Base-by-base conservation (phyloP, 2,329 filamentous ascomycete genomes). In the Phialemoniopsis sp. region DNA sequence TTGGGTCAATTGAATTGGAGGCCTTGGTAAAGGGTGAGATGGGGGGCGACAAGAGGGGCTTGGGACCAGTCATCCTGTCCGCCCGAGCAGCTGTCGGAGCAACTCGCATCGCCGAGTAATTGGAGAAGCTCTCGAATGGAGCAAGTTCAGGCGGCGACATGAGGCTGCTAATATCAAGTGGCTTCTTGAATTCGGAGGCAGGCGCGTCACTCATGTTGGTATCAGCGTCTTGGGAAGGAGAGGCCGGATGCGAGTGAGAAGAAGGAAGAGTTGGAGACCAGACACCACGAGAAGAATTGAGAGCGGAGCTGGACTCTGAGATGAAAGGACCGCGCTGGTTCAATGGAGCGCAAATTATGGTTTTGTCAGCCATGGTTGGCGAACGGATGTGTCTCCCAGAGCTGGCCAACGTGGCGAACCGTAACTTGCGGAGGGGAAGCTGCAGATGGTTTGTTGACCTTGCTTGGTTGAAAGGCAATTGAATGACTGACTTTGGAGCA, bases 101-200 rank as follows among this genome's bases (percentile, higher is more conserved):
- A n/a, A 42, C 21, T 26, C 21, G 21, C 45, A 38, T 46, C 42
- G 34, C 50, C 58, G 21, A 26, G 21, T 26, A 26, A 26, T 26
- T 26, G 21, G 21, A 26, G 55, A 80, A 82, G 49, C 59, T 76
- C 46, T 82, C 77, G 30, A 66, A 59, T 36, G 66, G 68, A 28
- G 67, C 55, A n/a, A 65, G 64, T 29, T 81, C 78, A 16, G 78
- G 78, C 26, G 79, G 79, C 16, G 79, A 82, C 71, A 82, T 80
- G 42, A 82, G 62, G 44, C 65, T 80, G 62, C 57, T 70, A 47
- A 76, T 73, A 45, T 72, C 65, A 38, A 70, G 51, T 3, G 56
- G 49, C 47, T 71, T 73, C 53, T 66, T 72, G 5, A 49, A 31
- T 26, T 53, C 43, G 32, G 38, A 33, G 10, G 37, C 33, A 26